Conservation (phyloP, 106 monocot species). For the Posidonia australis region DNA sequence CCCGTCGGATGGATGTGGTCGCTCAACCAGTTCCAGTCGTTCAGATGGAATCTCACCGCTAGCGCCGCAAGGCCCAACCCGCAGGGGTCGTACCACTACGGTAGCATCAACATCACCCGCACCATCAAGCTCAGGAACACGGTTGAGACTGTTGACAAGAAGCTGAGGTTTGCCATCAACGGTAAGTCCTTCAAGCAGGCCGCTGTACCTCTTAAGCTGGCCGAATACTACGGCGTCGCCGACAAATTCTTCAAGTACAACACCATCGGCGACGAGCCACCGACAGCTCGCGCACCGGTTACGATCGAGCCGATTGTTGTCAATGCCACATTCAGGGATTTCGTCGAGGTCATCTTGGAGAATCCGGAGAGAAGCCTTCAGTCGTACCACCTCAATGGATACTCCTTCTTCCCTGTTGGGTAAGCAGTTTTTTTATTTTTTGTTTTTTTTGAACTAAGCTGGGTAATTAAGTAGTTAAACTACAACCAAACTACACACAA, state of each 20-base stretch:
- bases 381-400: conserved; percentile 45
- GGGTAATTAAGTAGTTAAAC: background rate
- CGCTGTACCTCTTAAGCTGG: conserved; percentile 30
- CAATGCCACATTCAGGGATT: conserved; percentile 26
- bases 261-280: conserved; percentile 24
- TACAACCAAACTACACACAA: too few species aligned
- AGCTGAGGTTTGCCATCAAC: conserved; percentile 36
- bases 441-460: too few species aligned
- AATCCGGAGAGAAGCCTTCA: conserved; percentile 38
- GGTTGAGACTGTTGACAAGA: conserved; percentile 12
- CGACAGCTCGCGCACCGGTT: background rate
- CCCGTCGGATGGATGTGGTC: conserved; percentile 34
- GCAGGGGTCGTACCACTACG: conserved; percentile 50
- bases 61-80: conserved; percentile 50
- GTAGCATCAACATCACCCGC: conserved; percentile 31
- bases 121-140: conserved; percentile 27
- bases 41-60: conserved; percentile 51
- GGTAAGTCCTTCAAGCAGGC: conserved; percentile 24
- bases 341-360: conserved; percentile 48
- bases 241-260: conserved; percentile 20
- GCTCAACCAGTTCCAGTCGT: conserved; percentile 36
- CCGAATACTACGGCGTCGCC: conserved; percentile 32
- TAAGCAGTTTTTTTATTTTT: too few species aligned
- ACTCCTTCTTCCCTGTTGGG: conserved; percentile 55
- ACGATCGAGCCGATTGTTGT: conserved; percentile 21